Percentiles rank a stretch among this genome's conserved stretches.
Evolutionary conservation across 2,329 filamentous ascomycete species (phyloP).

Genomic region (Hawksworthiomyces lignivorus): DNA sequence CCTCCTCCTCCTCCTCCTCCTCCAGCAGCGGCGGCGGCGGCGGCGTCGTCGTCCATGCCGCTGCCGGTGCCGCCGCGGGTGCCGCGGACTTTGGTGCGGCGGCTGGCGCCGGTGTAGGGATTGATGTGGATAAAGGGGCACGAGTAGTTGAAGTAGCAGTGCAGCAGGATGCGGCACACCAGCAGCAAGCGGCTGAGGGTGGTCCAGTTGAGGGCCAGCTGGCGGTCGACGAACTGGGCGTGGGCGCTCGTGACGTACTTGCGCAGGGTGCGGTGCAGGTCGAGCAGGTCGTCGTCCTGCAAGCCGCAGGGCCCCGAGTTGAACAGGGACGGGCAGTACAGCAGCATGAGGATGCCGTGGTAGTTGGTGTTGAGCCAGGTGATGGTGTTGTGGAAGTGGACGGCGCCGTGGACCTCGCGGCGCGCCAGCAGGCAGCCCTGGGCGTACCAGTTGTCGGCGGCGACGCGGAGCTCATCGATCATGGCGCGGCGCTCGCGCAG

Average conservation of each 20-base stretch:
- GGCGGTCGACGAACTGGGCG: constrained; percentile 32
- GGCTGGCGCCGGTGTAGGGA: no score
- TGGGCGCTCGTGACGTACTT: constrained; percentile 34
- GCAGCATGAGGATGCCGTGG: constrained; percentile 35
- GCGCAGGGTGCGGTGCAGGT: constrained; percentile 31
- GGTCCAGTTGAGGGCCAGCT: constrained; percentile 34
- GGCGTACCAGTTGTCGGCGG: constrained; percentile 39
- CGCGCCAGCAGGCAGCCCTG: constrained; percentile 36
- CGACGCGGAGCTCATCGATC: constrained; percentile 26
- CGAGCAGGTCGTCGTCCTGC: constrained; percentile 21
- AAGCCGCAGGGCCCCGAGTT: constrained; percentile 26
- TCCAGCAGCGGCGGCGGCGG: neutral
- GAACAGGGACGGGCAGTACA: constrained; percentile 35
- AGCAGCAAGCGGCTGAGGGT: constrained; percentile 32
- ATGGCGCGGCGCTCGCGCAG: constrained; percentile 26
- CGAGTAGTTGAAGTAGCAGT: constrained; percentile 18
- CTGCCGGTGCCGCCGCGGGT: no score
- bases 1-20: no score
- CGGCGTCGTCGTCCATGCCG: neutral
- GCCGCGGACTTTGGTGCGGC: no score
- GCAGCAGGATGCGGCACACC: constrained; percentile 29
- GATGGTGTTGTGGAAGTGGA: constrained; percentile 37
- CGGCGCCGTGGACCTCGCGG: constrained; percentile 31
- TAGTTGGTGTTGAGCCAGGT: constrained; percentile 36
- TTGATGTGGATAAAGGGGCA: no score